Base-by-base conservation (phyloP, 2,329 filamentous ascomycete species). In the Fusarium floridanum region DNA sequence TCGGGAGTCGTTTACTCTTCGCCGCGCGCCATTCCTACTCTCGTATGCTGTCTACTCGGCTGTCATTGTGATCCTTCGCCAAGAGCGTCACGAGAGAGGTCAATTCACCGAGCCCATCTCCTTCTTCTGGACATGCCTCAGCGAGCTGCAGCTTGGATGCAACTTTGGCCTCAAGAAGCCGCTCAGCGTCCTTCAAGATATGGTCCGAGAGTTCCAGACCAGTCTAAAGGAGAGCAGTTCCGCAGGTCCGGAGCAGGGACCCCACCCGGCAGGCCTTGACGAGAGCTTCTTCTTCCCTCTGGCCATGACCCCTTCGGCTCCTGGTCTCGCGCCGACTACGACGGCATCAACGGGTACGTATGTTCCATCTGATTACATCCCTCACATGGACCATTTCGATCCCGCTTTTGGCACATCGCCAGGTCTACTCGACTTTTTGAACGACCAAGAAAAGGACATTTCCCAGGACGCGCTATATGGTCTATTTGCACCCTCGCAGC, bases 41-140 rank as follows among this genome's bases (percentile, higher is more conserved):
- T 83, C 82, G 24, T 86, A 86, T 61, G 82, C 83, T 11, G 77
- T 84, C 3, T 86, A 86, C 74, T 81, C 80, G 0, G 80, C 80
- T 4, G 80, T 80, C 9, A 77, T 80, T 16, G 80, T 80, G 27
- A 81, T 82, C 20, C 79, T 82, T 1, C 78, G 76, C 16, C 80
- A 81, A 32, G 80, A 81, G 53, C 76, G 78, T 14, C 72, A 78
- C 14, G 78, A 81, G 27, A 73, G 80, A 17, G 80, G 78, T 14
- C 73, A 79, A 43, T 81, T 81, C 37, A 80, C 70, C 2, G 80
- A 83, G n/a, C 73, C 75, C 14, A 83, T 84, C 16, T 79, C 76
- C 8, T 84, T 83, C 70, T 83, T 84, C 72, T 84, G 81, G 81
- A 80, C 76, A 16, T 81, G 79, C 34, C 78, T 84, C 39, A 80